phyloP scores from a whole-genome alignment of 345 rosid genomes.

The Sisymbrium altissimum region DNA sequence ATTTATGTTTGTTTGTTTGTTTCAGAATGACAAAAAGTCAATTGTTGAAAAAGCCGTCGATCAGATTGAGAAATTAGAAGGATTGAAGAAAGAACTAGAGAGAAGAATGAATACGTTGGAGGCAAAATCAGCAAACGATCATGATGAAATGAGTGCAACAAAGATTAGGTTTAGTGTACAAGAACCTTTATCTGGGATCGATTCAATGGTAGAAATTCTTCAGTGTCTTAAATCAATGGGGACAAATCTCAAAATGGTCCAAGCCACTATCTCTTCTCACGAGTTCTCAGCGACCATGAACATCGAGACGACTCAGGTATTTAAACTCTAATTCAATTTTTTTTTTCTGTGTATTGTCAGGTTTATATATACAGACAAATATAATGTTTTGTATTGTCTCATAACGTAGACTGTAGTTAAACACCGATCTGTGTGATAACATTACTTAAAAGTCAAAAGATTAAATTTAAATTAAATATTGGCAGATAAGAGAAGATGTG shows the following conservation, averaged over 20 bases:
- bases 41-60: slow-evolving; percentile 42
- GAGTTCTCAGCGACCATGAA: slow-evolving; percentile 41
- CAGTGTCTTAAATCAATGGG: slow-evolving; percentile 44
- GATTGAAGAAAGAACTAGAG: slow-evolving; percentile 41
- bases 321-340: neutral
- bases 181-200: slow-evolving; percentile 52
- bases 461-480: neutral
- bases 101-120: slow-evolving; percentile 35
- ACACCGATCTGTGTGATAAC: neutral
- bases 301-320: slow-evolving; percentile 41
- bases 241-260: slow-evolving; percentile 32
- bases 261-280: slow-evolving; percentile 37
- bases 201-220: slow-evolving; percentile 57
- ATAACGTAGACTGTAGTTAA: neutral
- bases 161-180: slow-evolving; percentile 40
- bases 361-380: too few relatives aligned
- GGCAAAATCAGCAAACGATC: slow-evolving; percentile 3
- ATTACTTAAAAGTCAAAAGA: neutral
- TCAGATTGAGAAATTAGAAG: slow-evolving; percentile 43
- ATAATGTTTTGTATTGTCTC: neutral
- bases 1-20: neutral
- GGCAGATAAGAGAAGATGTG: slow-evolving; percentile 46
- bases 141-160: slow-evolving; percentile 18
- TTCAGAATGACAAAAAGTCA: slow-evolving; percentile 61
- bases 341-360: too few relatives aligned